These are phyloP conservation scores for Favolaschia claudopus DNA, from an alignment of 768 basidiomycete genomes.

Conservation along the genomic window DNA sequence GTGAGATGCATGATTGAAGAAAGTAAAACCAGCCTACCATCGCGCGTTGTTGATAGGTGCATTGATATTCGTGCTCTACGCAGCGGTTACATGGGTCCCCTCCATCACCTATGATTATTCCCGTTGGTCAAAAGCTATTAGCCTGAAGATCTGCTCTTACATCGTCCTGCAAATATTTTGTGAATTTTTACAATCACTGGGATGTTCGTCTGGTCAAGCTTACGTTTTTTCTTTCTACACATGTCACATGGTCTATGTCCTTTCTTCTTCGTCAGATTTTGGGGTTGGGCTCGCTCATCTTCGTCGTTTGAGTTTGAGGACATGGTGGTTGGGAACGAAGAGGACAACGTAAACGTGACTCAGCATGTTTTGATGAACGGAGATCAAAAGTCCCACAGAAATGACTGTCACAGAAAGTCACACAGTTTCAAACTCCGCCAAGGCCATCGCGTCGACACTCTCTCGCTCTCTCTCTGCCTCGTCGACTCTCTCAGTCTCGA, in stretches of 20 bases:
- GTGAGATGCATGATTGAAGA: not conserved
- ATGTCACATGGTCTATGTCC: conserved; percentile 69
- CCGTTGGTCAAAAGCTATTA: no score
- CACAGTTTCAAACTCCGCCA: no score
- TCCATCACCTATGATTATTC: conserved; percentile 51
- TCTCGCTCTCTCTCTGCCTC: no score
- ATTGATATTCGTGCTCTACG: conserved; percentile 49
- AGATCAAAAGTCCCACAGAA: no score
- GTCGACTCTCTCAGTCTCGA: no score
- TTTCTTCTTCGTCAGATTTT: conserved; percentile 58
- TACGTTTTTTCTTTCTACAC: conserved; percentile 70
- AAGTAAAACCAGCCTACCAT: conserved; percentile 50
- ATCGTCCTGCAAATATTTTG: not conserved
- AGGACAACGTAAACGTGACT: no score
- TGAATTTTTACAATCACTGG: not conserved
- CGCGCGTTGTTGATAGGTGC: conserved; percentile 46
- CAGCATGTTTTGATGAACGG: no score
- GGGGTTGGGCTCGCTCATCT: conserved; percentile 35
- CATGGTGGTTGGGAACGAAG: conserved; percentile 33
- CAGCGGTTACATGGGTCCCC: conserved; percentile 56
- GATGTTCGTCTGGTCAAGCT: not conserved
- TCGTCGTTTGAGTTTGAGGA: conserved; percentile 55
- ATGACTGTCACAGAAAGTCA: no score
- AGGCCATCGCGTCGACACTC: no score
- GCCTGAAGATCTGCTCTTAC: not conserved